Conservation (phyloP, 23 red algal genomes). For the Gracilaria vermiculophylla region DNA sequence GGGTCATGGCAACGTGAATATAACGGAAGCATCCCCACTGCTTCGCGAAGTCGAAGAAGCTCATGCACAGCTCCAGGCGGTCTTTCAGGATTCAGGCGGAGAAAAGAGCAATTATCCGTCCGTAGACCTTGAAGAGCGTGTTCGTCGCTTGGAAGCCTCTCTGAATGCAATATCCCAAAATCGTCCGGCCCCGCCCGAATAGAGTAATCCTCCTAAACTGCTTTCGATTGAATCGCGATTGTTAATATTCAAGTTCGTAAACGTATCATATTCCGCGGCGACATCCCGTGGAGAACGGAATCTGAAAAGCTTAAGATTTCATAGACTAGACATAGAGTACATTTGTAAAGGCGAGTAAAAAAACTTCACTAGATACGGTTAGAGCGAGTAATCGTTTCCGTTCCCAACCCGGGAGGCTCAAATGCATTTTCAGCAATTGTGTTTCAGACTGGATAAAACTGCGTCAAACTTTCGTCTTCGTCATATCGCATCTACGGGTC, state of each 20-base stretch:
- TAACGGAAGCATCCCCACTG: slow-evolving; percentile 44
- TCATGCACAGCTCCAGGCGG: slow-evolving; percentile 51
- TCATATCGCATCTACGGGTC: no score
- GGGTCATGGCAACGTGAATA: background rate
- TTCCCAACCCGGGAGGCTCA: no score
- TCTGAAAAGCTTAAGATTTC: no score
- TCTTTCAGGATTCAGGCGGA: slow-evolving; percentile 45
- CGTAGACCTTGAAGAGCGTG: slow-evolving; percentile 37
- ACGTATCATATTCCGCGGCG: background rate
- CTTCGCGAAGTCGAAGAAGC: slow-evolving; percentile 62
- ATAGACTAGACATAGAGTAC: no score
- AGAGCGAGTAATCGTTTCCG: no score
- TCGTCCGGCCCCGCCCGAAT: background rate
- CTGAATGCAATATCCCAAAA: slow-evolving; percentile 26
- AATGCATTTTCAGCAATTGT: no score
- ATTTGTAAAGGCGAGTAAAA: no score
- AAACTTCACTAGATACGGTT: no score
- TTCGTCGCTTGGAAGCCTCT: slow-evolving; percentile 58
- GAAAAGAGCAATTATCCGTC: slow-evolving; percentile 5
- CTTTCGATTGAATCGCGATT: background rate
- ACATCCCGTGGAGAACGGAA: no score
- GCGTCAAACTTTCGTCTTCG: no score
- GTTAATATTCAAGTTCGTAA: background rate
- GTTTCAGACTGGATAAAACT: no score
- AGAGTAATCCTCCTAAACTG: background rate